Evolutionary conservation across 2,329 filamentous ascomycete species (phyloP), one percentile per base, ranked within the genome.

Genomic region (Dothistroma septosporum): DNA sequence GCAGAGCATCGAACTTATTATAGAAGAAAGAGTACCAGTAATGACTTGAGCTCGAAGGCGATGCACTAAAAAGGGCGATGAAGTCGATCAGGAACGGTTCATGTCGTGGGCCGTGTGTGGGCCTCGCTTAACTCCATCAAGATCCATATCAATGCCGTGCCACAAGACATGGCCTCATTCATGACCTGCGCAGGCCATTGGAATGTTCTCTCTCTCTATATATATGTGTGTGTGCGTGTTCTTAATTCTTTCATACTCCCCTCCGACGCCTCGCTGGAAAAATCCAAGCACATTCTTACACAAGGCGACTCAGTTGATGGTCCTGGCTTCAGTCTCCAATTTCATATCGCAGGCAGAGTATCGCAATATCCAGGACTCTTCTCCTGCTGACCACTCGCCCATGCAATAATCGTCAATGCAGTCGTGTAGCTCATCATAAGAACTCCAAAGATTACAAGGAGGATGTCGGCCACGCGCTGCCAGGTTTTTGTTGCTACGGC

Each of bases 391-490:
- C 86, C 85, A 55, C 80, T 82, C 7, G 90, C 85, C 95, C 94
- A 99, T 75, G 90, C 95, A 72, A 88, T 83, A 53, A 97, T 79
- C 0, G 94, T 99, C 69, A 97, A 79, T 37, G 83, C 82, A 0
- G 94, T 97, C 0, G 94, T 96, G 75, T 99, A 99, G 6, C 85
- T 84, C 89, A 97, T 99, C 68, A 91, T 91, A 19, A 92, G 76
- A 57, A 92, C 78, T 8, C 94, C 94, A 70, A 97, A 91, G 60
- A 92, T 78, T 69, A 91, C 89, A 37, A 99, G 85, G 0, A 80
- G 67, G 46, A 97, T 80, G 69, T 99, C 93, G 6, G 87, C 81
- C 14, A 83, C 76, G 64, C 85, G 88, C 76, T 91, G 89, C 65
- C 85, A 80, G 48, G 77, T 81, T 57, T 80, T 89, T 60, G 81